Conservation (phyloP, 495 filamentous ascomycete genomes). For the Podospora pseudopauciseta region DNA sequence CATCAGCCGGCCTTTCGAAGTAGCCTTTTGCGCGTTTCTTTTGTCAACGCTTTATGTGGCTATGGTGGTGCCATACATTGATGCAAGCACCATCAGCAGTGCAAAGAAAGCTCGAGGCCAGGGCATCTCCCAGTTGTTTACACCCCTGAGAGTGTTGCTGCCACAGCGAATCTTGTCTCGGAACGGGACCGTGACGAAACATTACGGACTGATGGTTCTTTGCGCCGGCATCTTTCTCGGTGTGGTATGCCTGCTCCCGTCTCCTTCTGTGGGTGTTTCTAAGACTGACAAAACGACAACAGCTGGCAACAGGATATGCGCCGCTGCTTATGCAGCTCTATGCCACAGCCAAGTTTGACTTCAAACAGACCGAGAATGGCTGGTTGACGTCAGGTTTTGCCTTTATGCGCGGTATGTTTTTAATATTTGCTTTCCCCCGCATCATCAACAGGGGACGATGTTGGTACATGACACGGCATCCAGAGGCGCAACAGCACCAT, state of each 20-base stretch:
- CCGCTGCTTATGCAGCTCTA: slow-evolving; percentile 52
- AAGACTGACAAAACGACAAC: neutral
- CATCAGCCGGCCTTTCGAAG: slow-evolving; percentile 51
- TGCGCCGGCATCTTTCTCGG: slow-evolving; percentile 54
- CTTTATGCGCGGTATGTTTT: slow-evolving; percentile 50
- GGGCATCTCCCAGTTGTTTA: slow-evolving; percentile 47
- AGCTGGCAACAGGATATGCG: slow-evolving; percentile 54
- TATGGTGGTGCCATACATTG: slow-evolving; percentile 41
- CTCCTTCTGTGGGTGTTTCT: neutral
- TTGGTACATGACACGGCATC: slow-evolving; percentile 36
- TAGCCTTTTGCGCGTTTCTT: slow-evolving; percentile 48
- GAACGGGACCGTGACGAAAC: slow-evolving; percentile 40
- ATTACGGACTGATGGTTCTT: slow-evolving; percentile 51
- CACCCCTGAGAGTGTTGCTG: slow-evolving; percentile 44
- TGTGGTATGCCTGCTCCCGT: slow-evolving; percentile 32
- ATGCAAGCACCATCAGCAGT: slow-evolving; percentile 32
- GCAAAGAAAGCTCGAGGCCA: slow-evolving; percentile 30
- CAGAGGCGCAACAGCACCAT: neutral
- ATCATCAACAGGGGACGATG: slow-evolving; percentile 49
- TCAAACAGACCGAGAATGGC: slow-evolving; percentile 51
- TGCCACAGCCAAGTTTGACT: slow-evolving; percentile 52
- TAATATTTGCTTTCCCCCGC: slow-evolving; percentile 52
- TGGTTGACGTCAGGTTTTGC: slow-evolving; percentile 51
- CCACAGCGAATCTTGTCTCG: slow-evolving; percentile 1
- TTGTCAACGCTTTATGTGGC: slow-evolving; percentile 36